Evolutionary conservation across 768 basidiomycete species (phyloP).

Genomic region (Macrolepiota fuliginosa): DNA sequence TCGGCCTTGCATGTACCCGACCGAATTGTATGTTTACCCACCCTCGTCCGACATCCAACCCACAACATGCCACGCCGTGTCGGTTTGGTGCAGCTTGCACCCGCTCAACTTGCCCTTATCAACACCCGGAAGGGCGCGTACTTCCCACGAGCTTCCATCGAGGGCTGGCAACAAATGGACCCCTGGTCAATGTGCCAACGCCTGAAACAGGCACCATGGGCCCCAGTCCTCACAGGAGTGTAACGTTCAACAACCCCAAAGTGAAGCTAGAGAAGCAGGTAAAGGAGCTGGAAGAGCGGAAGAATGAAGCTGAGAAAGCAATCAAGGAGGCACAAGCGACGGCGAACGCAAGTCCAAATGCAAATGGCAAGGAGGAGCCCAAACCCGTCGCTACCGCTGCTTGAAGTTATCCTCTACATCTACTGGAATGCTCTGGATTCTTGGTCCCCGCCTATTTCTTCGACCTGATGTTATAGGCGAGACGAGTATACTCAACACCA

Average conservation of each 20-base stretch:
- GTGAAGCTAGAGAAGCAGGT: slow-evolving; percentile 29
- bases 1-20: slow-evolving; percentile 69
- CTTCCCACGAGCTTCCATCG: slow-evolving; percentile 80
- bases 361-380: slow-evolving; percentile 60
- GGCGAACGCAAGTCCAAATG: slow-evolving; percentile 65
- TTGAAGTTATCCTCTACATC: slow-evolving; percentile 15
- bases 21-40: slow-evolving; percentile 69
- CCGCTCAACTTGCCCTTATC: slow-evolving; percentile 81
- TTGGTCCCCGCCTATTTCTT: neutral
- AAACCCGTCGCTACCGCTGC: slow-evolving; percentile 48
- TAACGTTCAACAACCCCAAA: slow-evolving; percentile 62
- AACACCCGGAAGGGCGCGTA: slow-evolving; percentile 86
- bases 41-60: slow-evolving; percentile 40
- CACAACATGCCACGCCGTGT: slow-evolving; percentile 56
- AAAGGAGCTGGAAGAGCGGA: slow-evolving; percentile 43
- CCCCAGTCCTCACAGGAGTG: slow-evolving; percentile 63
- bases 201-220: slow-evolving; percentile 70
- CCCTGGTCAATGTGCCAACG: slow-evolving; percentile 57
- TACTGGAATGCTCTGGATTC: neutral
- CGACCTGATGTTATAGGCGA: neutral
- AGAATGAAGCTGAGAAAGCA: slow-evolving; percentile 66
- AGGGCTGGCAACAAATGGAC: slow-evolving; percentile 59
- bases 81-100: slow-evolving; percentile 87
- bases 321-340: slow-evolving; percentile 42
- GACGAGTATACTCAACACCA: neutral